Evolutionary conservation across 1,284 basidiomycete genomes (phyloP).

Genomic region (Ganoderma leucocontextum): DNA sequence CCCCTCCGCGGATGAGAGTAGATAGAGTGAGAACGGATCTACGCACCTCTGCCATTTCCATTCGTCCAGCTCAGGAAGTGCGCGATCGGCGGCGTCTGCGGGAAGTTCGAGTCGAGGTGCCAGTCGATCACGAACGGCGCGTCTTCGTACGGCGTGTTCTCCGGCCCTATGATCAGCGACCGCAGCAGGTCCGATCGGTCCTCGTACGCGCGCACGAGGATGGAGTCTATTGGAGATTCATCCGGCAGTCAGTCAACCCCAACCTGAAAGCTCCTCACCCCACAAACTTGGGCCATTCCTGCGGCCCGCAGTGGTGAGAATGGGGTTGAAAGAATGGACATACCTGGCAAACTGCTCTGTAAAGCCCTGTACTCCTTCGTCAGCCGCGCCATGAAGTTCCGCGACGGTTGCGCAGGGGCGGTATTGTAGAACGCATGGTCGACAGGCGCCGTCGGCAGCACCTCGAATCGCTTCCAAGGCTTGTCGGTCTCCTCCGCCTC

Average conservation of each 20-base stretch:
- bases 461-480: conserved; percentile 80
- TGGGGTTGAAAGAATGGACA: conserved; percentile 29
- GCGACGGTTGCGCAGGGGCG: conserved; percentile 68
- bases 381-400: conserved; percentile 78
- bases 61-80: conserved; percentile 96
- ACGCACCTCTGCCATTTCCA: conserved; percentile 86
- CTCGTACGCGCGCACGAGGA: conserved; percentile 77
- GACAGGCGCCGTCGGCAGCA: conserved; percentile 75
- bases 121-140: conserved; percentile 96
- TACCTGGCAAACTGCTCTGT: conserved; percentile 82
- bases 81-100: conserved; percentile 86
- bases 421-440: conserved; percentile 86
- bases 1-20: not conserved
- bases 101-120: conserved; percentile 89
- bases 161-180: conserved; percentile 90
- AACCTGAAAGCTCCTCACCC: not conserved
- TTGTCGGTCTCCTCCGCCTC: conserved; percentile 32
- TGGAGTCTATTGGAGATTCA: conserved; percentile 58
- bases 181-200: conserved; percentile 89
- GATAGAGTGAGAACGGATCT: conserved; percentile 14
- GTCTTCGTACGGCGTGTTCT: conserved; percentile 93
- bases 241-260: not conserved
- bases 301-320: not conserved
- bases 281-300: not conserved
- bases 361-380: conserved; percentile 87